phyloP scores from a whole-genome alignment of 139 green algal species.

The Tetraselmis chui region DNA sequence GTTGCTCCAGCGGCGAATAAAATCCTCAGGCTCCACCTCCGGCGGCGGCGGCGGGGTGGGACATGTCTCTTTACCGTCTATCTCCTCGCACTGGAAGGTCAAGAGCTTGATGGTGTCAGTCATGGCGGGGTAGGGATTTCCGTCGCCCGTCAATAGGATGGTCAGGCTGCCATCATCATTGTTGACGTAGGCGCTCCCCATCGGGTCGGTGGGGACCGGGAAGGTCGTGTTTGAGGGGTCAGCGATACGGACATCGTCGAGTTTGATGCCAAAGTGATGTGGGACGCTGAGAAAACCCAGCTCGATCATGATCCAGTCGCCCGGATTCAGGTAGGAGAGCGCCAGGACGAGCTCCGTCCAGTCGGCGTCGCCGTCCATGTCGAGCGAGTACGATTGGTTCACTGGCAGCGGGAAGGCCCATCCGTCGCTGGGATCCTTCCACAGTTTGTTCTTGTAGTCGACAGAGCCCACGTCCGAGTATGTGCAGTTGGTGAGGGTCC shows the following conservation, averaged over 20 bases:
- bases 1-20: constrained; percentile 12
- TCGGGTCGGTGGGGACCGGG: background rate
- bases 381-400: background rate
- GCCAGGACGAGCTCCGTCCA: background rate
- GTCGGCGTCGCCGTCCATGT: background rate
- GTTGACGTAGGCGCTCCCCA: background rate
- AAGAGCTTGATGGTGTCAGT: background rate
- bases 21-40: constrained; percentile 3
- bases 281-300: background rate
- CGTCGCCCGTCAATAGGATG: background rate
- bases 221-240: background rate
- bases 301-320: background rate
- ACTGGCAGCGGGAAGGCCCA: background rate
- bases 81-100: background rate
- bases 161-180: background rate
- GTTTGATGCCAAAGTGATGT: background rate
- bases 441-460: background rate
- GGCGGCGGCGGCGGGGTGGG: too few relatives aligned
- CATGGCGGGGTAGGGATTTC: background rate
- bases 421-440: background rate
- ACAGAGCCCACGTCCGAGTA: background rate
- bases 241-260: background rate
- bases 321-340: background rate
- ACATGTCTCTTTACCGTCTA: background rate
- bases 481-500: background rate